Base-by-base conservation (phyloP, 768 basidiomycete species). In the Rubroboletus satanas region DNA sequence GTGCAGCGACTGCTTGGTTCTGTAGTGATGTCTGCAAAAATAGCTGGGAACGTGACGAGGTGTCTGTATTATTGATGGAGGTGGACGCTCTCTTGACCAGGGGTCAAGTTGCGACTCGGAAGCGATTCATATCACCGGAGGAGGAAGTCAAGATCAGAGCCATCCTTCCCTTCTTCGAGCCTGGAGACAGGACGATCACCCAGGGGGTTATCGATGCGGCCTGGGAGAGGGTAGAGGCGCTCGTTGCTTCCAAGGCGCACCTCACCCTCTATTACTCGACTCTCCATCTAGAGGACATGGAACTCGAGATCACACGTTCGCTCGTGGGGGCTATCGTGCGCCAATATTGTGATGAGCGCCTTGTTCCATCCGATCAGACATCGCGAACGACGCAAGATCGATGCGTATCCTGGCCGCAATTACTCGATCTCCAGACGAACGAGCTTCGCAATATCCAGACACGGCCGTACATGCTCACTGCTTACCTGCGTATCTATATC, bases 271-370 rank as follows among this genome's bases (percentile, higher is more conserved):
- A 45, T 54, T 62, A 49, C 46, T 61, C 62, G 52, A 61, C 67
- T 55, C 72, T 53, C 56, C 62, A 60, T 48, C 66, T 84, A 43
- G 73, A 75, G 35, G 82, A 83, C 43, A 71, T 79, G 61, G 83
- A 85, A 64, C 66, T 83, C 18, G 83, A 85, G 59, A 80, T 75
- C n/a, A 79, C 77, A 47, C 78, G 80, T 39, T 84, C 77, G 62
- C 69, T 83, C n/a, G 69, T 79, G 17, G 78, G 77, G 32, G 82
- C 76, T 1, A 70, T 84, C 23, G 66, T 84, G 29, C 71, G 72
- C 46, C 75, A 77, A 59, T 73, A 76, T 59, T 51, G 69, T 56
- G 56, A 56, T 50, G 62, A 55, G 33, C 54, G 28, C 49, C 46
- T 26, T 39, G 56, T 63, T 47, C 53, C n/a, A 48, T 56, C 33